These are phyloP conservation scores for Neurospora sp. DNA, from an alignment of 2,329 filamentous ascomycete species.

Conservation along the genomic window DNA sequence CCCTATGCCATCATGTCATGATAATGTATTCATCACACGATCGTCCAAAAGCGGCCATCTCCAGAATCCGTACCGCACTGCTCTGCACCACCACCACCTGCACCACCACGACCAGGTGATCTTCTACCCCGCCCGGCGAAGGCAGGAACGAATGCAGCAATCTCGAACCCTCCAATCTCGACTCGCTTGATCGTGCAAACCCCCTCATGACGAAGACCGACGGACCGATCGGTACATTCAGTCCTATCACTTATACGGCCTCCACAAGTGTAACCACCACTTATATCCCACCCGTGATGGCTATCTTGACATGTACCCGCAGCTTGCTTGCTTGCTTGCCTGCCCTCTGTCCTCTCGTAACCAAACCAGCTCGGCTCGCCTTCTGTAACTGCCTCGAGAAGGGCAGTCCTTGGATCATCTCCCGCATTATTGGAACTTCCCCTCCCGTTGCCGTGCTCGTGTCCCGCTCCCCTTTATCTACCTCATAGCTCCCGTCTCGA, in stretches of 20 bases:
- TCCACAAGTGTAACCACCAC: not conserved
- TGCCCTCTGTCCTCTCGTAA: not conserved
- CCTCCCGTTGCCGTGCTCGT: constrained; percentile 4
- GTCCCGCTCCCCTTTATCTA: constrained; percentile 7
- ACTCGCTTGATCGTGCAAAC: not conserved
- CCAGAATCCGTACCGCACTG: not conserved
- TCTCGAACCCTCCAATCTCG: constrained; percentile 1
- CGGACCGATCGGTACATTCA: not conserved
- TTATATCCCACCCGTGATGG: not conserved
- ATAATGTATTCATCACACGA: constrained; percentile 22
- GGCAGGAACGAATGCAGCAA: constrained; percentile 17
- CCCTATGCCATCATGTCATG: constrained; percentile 15
- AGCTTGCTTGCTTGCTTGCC: not conserved
- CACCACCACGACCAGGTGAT: constrained; percentile 12
- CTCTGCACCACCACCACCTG: not conserved
- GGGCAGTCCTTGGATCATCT: not conserved
- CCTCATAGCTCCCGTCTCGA: constrained; percentile 5
- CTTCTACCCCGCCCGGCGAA: constrained; percentile 32
- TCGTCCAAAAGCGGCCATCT: constrained; percentile 11
- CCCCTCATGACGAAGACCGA: not conserved
- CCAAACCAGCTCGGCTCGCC: not conserved
- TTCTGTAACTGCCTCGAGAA: not conserved
- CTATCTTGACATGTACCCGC: not conserved
- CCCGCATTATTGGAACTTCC: not conserved
- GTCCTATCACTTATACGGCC: not conserved